A percentile compares a stretch with the other conserved stretches of the same genome.
Evolutionary conservation across 345 rosid species (phyloP).

Genomic region (Pseudoturritis turrita): DNA sequence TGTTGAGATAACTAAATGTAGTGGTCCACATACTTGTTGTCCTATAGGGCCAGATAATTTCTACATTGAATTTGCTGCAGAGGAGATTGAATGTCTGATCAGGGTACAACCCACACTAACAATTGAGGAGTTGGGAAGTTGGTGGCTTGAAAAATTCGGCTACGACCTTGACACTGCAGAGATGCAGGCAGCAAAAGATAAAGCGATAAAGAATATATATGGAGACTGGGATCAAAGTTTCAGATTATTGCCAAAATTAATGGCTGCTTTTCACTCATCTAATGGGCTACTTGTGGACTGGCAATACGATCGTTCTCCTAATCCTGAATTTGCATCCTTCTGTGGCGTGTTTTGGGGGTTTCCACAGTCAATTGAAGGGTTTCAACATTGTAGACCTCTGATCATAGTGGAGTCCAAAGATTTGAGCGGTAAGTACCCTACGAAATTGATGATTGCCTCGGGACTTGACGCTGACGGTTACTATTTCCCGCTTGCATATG

Average conservation of each 20-base stretch:
- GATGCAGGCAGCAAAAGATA: not conserved
- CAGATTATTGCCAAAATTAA: not conserved
- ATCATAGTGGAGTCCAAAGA: not conserved
- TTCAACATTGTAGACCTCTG: not conserved
- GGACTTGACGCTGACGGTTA: not conserved
- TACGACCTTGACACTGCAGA: not conserved
- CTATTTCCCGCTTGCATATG: not conserved
- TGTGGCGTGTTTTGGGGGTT: not conserved
- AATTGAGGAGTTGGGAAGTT: not conserved
- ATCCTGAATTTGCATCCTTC: conserved; percentile 3
- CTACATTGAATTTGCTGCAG: not conserved
- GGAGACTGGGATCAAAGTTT: conserved; percentile 1
- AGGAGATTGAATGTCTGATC: not conserved
- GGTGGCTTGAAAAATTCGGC: not conserved
- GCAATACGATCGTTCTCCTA: not conserved
- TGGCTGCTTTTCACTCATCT: not conserved
- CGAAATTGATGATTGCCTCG: not conserved
- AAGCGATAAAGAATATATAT: not conserved
- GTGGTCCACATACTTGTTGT: not conserved
- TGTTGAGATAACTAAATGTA: not conserved
- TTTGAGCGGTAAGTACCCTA: not conserved
- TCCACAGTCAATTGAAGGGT: not conserved
- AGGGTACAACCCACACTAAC: not conserved
- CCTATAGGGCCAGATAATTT: not conserved
- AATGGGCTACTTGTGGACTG: not conserved